Percentiles rank a stretch among this genome's conserved stretches.
Conservation (phyloP, 2,329 filamentous ascomycete species). For the Clarireedia hainanense region DNA sequence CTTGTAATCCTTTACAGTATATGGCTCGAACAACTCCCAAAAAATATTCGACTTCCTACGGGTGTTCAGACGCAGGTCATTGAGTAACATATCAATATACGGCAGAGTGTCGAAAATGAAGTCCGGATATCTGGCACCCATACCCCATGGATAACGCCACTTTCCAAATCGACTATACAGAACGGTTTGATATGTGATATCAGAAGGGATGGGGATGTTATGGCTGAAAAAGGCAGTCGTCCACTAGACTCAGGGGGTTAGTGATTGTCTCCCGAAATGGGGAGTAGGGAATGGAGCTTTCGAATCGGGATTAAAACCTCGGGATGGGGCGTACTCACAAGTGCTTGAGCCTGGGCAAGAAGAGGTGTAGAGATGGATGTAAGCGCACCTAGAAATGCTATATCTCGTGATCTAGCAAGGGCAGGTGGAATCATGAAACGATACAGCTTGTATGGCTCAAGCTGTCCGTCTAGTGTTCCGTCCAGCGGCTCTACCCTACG, state of each 20-base stretch:
- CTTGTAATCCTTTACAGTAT: conserved; percentile 38
- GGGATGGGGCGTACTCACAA: conserved; percentile 24
- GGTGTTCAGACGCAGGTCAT: conserved; percentile 54
- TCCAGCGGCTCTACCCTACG: conserved; percentile 16
- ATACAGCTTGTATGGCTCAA: conserved; percentile 35
- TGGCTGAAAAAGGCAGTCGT: conserved; percentile 55
- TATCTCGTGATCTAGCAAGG: conserved; percentile 33
- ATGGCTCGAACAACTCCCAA: conserved; percentile 36
- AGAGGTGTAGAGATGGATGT: conserved; percentile 37
- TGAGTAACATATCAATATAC: conserved; percentile 61
- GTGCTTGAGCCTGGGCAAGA: conserved; percentile 40
- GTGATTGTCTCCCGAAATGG: too few species aligned
- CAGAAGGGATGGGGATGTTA: conserved; percentile 32
- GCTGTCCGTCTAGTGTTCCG: neutral
- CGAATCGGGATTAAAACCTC: too few species aligned
- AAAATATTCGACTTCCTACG: conserved; percentile 41
- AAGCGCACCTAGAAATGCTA: conserved; percentile 39
- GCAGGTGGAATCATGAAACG: conserved; percentile 40
- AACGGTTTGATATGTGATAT: conserved; percentile 47
- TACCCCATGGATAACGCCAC: conserved; percentile 61
- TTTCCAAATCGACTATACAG: conserved; percentile 61
- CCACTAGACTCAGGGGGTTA: conserved; percentile 34
- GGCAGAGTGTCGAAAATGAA: conserved; percentile 71
- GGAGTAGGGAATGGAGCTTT: too few species aligned
- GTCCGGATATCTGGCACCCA: conserved; percentile 55